Evolutionary conservation across 1,139 yeast species (phyloP), one percentile per base, ranked within the genome.

Genomic region (Pichia sp.): DNA sequence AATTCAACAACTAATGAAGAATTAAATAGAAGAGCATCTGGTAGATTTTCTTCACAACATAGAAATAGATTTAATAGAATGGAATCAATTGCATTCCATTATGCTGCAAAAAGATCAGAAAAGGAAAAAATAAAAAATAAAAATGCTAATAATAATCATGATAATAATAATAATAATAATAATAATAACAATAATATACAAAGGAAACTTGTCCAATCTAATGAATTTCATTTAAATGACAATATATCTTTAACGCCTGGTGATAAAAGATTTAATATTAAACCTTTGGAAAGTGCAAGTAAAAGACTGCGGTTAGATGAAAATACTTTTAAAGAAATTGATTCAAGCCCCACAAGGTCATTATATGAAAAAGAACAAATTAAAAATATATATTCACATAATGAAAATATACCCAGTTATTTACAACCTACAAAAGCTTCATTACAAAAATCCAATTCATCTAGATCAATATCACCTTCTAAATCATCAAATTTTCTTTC

Each of bases 51-150:
- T 6, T 43, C 39, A 16, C 53, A 51, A 4, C 65, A 62, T 43
- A 53, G 54, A 36, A 50, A 54, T 10, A 49, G 59, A 33, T 62
- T 63, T 39, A 55, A 51, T 39, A 52, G 59, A 37, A 61, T 63
- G 66, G 66, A 63, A 25, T 61, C 66, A 3, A 63, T 63, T n/a
- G 49, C 58, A 9, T 49, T 57, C 4, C 66, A 62, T 42, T 62
- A 62, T 42, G 64, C 65, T 2, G 64, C 64, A 53, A 20, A 47
- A 45, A 26, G 42, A 43, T 26, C 36, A 37, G 33, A 40, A 25
- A 30, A 27, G 27, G 30, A 35, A 38, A n/a, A 33, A 26, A 24
- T 20, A 23, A 26, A 11, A 35, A 40, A 40, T 20, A 22, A 30
- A 29, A 33, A 39, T 35, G 36, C 3, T 26, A 9, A 23, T 38